Evolutionary conservation across 1,139 yeast species (phyloP), one percentile per base, ranked within the genome.

Genomic region (Nakaseomyces sp.): DNA sequence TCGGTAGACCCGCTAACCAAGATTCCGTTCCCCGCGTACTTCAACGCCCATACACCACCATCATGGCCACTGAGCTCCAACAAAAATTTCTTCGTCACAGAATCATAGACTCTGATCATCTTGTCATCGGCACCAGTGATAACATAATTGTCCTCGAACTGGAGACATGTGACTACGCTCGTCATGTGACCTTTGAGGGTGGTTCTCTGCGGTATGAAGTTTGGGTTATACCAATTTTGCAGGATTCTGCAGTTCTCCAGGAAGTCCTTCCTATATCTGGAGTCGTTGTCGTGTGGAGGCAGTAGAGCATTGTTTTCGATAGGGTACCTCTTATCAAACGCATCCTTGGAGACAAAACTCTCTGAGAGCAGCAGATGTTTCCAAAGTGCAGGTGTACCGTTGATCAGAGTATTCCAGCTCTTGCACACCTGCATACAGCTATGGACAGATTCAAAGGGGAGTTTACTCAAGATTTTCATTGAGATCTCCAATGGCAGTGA

Each of bases 41-140:
- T 88, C 60, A 91, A 70, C 1, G 98, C 97, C 99, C 99, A 91
- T 8, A 93, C 98, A 22, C 98, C 98, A 40, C 97, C 97, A 47
- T 85, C 95, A 58, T 91, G 98, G 10, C 96, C 97, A 44, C 74
- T 72, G 43, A 91, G 70, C 2, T 84, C 81, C 41, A 77, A 71
- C n/a, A 82, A 57, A 39, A 81, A 69, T 40, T 69, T 69, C 4
- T 96, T 96, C 0, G 86, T 79, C 30, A 72, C 68, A 3, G 96
- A 79, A 52, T 84, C 81, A 61, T 87, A 88, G 8, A 93, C 80
- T 49, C 86, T 79, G 49, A 91, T 86, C 55, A 79, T 76, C 52
- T 77, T 77, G 54, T 87, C 96, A 56, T 89, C 97, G 1, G 94
- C 89, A 28, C 96, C 96, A 3, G 96, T 88, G 46, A 91, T 83